phyloP scores from a whole-genome alignment of 1,139 yeast genomes.

The Candida glucosophila region DNA sequence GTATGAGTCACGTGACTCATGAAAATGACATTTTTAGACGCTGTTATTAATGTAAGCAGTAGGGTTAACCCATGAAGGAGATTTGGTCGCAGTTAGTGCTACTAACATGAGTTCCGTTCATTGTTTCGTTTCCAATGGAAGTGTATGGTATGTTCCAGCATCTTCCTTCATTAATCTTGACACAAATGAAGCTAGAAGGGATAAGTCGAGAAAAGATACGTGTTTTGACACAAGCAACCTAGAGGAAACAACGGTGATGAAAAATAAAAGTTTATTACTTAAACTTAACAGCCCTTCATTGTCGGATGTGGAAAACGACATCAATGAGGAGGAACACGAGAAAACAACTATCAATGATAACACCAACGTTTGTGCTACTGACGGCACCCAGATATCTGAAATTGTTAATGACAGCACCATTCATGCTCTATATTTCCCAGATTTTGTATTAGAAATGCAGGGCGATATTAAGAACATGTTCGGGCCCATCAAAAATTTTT shows the following conservation, averaged over 20 bases:
- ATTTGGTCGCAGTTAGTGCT: no score
- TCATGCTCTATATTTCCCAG: slow-evolving; percentile 34
- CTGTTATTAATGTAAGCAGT: neutral
- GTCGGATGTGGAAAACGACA: slow-evolving; percentile 30
- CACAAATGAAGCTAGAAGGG: neutral
- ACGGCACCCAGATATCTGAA: slow-evolving; percentile 8
- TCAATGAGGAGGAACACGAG: slow-evolving; percentile 1
- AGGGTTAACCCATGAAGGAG: neutral
- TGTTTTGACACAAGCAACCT: slow-evolving; percentile 4
- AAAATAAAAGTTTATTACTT: slow-evolving; percentile 31
- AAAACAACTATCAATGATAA: slow-evolving; percentile 3
- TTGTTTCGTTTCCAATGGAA: slow-evolving; percentile 31
- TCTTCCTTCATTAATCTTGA: slow-evolving; percentile 12
- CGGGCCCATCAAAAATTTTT: slow-evolving; percentile 23
- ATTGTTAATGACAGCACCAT: slow-evolving; percentile 21
- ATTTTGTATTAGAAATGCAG: slow-evolving; percentile 23
- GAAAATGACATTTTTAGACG: neutral
- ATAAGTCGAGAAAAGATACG: neutral
- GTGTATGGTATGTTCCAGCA: slow-evolving; percentile 32
- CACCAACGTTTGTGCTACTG: slow-evolving; percentile 10
- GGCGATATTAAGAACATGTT: slow-evolving; percentile 23
- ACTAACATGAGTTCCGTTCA: slow-evolving; percentile 21
- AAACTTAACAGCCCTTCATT: slow-evolving; percentile 36
- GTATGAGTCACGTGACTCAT: neutral
- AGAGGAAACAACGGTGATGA: slow-evolving; percentile 14